Evolutionary conservation across 2,329 filamentous ascomycete species (phyloP).

Genomic region (Claviceps pazoutovae): DNA sequence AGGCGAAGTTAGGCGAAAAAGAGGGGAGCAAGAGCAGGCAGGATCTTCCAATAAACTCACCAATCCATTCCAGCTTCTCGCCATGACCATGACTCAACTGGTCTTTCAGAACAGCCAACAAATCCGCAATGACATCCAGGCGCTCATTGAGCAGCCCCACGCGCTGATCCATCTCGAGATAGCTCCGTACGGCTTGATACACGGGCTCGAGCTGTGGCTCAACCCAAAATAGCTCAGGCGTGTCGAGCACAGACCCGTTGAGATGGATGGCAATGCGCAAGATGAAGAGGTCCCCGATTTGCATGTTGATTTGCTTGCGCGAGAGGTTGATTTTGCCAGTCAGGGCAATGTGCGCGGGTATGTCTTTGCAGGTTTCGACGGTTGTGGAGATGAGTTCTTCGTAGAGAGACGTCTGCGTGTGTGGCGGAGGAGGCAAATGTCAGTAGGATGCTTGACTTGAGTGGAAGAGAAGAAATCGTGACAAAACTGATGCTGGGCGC

Average conservation of each 20-base stretch:
- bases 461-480: too few species aligned
- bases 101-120: constrained; percentile 87
- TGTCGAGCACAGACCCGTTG: constrained; percentile 91
- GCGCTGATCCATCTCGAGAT: constrained; percentile 95
- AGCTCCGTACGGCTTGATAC: constrained; percentile 87
- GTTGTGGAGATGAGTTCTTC: constrained; percentile 91
- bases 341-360: constrained; percentile 81
- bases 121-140: constrained; percentile 74
- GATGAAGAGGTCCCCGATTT: constrained; percentile 97
- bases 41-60: constrained; percentile 26
- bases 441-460: constrained; percentile 6
- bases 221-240: constrained; percentile 95
- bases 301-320: constrained; percentile 92
- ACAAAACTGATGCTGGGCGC: background rate
- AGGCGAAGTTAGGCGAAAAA: background rate
- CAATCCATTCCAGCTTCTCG: constrained; percentile 81
- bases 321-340: constrained; percentile 86
- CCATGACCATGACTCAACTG: constrained; percentile 88
- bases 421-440: background rate
- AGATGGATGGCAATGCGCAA: constrained; percentile 95
- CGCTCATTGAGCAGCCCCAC: constrained; percentile 81
- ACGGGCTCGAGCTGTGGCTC: constrained; percentile 94
- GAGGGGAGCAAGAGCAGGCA: background rate
- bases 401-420: constrained; percentile 67
- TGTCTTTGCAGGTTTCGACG: constrained; percentile 83